Base-by-base conservation (phyloP, 2,329 filamentous ascomycete species). In the Daldinia sp. region DNA sequence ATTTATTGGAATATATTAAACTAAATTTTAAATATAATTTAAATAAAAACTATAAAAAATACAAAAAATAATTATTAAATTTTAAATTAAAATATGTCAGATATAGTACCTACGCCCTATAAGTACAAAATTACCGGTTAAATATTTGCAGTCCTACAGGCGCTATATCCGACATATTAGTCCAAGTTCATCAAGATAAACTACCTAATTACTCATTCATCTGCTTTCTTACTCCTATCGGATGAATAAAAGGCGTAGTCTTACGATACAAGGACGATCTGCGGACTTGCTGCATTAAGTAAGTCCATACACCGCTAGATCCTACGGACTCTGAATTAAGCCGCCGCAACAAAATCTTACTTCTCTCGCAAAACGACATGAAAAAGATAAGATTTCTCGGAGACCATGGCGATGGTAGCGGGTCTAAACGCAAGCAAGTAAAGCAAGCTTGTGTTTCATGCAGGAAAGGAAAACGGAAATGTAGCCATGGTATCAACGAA, bases 381-480 rank as follows among this genome's bases (percentile, higher is more conserved):
- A 66, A 63, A 54, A 55, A 48, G 35, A 58, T 54, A n/a, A 58
- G 53, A 32, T 61, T 61, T 32, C 11, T 58, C 48, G 55, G 55
- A 19, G 63, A 58, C 43, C 17, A 27, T 19, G 30, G 49, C 23
- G 39, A 58, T 37, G 62, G 50, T 11, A 53, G 39, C 23, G 56
- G 30, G 29, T 39, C 48, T 35, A 66, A 63, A 27, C 43, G 53
- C 4, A 58, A 45, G n/a, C 63, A 63, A 50, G 59, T 56, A 17
- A 35, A 45, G 17, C 32, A 51, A 35, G 63, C 63, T 39, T 68
- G 59, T 15, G 47, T 56, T 43, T 15, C 37, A 10, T 58, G 53
- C 23, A 58, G 59, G 37, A 61, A 32, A 27, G 50, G 48, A 23
- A 66, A 63, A 41, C 62, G 62, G 21, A 52, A 39, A 47, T 61